These are phyloP conservation scores for Prillingera fragicola DNA, from an alignment of 1,284 basidiomycete species.

Conservation along the genomic window DNA sequence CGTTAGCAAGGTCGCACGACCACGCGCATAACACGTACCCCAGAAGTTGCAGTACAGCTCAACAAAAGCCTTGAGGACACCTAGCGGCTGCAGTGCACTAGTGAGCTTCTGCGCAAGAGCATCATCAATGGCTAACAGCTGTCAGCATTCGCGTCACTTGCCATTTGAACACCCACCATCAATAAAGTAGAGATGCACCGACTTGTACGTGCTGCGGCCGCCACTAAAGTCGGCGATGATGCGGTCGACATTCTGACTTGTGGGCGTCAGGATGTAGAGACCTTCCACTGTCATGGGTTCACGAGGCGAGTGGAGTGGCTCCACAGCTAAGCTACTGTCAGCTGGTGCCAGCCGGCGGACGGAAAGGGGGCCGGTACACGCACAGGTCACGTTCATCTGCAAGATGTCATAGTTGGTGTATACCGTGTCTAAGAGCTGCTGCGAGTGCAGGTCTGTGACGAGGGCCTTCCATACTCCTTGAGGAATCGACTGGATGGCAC, in stretches of 20 bases:
- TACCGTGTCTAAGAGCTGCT: constrained; percentile 75
- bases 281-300: constrained; percentile 56
- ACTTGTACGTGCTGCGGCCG: constrained; percentile 68
- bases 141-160: not conserved
- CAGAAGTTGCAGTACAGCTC: constrained; percentile 87
- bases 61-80: constrained; percentile 60
- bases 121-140: constrained; percentile 52
- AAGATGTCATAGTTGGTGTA: constrained; percentile 90
- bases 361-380: constrained; percentile 39
- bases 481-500: constrained; percentile 58
- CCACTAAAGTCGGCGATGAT: constrained; percentile 77
- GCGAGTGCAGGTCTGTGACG: constrained; percentile 88
- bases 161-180: constrained; percentile 61
- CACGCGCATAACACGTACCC: constrained; percentile 53
- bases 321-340: constrained; percentile 42
- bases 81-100: constrained; percentile 33
- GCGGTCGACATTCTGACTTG: constrained; percentile 85
- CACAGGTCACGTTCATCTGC: constrained; percentile 89
- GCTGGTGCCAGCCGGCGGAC: not conserved
- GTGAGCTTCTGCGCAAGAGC: constrained; percentile 67
- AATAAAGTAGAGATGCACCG: constrained; percentile 88
- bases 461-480: constrained; percentile 90
- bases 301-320: constrained; percentile 52
- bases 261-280: constrained; percentile 90
- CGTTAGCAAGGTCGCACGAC: not conserved